A percentile compares a stretch with the other conserved stretches of the same genome.
Evolutionary conservation across 257 asterid species (phyloP).

Genomic region (Ballota nigra): DNA sequence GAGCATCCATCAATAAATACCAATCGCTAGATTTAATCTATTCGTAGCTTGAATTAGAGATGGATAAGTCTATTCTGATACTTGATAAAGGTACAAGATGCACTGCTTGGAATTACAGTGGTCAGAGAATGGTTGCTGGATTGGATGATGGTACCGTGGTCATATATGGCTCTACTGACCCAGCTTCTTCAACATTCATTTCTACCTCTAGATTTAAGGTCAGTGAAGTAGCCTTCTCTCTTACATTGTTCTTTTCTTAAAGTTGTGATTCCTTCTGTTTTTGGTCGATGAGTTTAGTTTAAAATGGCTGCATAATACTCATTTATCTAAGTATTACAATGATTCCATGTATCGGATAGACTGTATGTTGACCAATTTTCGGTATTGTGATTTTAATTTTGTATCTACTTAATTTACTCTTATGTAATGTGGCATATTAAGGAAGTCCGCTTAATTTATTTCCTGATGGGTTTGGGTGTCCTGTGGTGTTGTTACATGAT

Average conservation of each 20-base stretch:
- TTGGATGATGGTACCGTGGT: constrained; percentile 52
- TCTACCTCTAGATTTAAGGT: constrained; percentile 62
- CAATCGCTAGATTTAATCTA: background rate
- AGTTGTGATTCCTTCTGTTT: background rate
- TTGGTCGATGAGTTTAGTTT: background rate
- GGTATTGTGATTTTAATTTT: background rate
- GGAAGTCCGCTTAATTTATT: background rate
- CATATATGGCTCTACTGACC: constrained; percentile 59
- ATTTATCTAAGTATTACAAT: background rate
- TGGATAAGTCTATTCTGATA: constrained; percentile 55
- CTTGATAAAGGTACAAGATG: constrained; percentile 66
- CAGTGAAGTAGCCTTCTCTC: background rate
- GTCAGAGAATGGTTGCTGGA: constrained; percentile 77
- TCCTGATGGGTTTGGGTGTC: constrained; percentile 48
- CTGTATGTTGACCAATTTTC: background rate
- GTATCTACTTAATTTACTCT: background rate
- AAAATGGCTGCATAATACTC: background rate
- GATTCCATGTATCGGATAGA: background rate
- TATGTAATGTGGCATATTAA: background rate
- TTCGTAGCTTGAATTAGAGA: constrained; percentile 14
- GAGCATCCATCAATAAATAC: background rate
- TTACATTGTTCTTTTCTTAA: background rate
- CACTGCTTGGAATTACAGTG: constrained; percentile 80
- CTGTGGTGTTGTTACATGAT: constrained; percentile 15
- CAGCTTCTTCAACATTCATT: constrained; percentile 59